phyloP scores from a whole-genome alignment of 768 basidiomycete genomes.

The Cantharellus cinnabarinus region DNA sequence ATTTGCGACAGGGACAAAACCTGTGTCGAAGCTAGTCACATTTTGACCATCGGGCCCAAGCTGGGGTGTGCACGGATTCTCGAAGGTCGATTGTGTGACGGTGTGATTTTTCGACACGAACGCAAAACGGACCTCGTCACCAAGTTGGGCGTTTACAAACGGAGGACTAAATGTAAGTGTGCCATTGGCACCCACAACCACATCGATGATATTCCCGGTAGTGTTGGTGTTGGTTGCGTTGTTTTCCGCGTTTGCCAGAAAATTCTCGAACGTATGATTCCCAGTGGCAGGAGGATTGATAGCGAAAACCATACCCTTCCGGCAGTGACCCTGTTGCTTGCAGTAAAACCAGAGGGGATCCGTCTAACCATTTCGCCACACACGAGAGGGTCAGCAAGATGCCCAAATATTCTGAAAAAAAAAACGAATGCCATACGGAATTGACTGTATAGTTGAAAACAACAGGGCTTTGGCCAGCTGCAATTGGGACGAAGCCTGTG shows the following conservation, averaged over 20 bases:
- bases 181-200: slow-evolving; percentile 7
- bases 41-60: background rate
- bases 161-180: slow-evolving; percentile 4
- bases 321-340: slow-evolving; percentile 34
- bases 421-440: background rate
- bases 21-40: slow-evolving; percentile 4
- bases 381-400: slow-evolving; percentile 23
- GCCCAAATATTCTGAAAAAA: slow-evolving; percentile 19
- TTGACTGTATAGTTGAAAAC: background rate
- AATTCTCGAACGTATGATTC: slow-evolving; percentile 4
- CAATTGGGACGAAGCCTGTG: slow-evolving; percentile 23
- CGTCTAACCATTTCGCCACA: background rate
- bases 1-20: background rate
- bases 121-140: slow-evolving; percentile 8
- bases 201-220: slow-evolving; percentile 2
- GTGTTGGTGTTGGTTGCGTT: background rate
- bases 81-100: slow-evolving; percentile 7
- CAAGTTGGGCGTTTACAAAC: slow-evolving; percentile 2
- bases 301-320: slow-evolving; percentile 15
- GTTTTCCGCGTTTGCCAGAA: background rate
- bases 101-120: slow-evolving; percentile 4
- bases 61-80: slow-evolving; percentile 5
- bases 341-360: slow-evolving; percentile 38
- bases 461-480: background rate
- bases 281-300: slow-evolving; percentile 6